phyloP scores from a whole-genome alignment of 1,284 basidiomycete species.

The Moesziomyces aphidis region DNA sequence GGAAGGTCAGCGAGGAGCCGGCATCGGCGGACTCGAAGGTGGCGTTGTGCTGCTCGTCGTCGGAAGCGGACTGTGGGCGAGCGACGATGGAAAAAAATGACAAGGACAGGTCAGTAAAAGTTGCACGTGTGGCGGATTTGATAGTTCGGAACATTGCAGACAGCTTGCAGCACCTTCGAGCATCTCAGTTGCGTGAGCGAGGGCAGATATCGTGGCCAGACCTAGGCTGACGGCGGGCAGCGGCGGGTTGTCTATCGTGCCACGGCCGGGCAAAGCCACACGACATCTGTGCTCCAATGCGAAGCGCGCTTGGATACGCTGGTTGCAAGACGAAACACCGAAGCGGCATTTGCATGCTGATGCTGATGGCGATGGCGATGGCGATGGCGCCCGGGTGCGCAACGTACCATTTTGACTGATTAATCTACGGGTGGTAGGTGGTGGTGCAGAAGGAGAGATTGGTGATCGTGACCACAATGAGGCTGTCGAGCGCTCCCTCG shows the following conservation, averaged over 20 bases:
- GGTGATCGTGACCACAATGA: slow-evolving; percentile 13
- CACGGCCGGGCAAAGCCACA: no score
- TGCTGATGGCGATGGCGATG: background rate
- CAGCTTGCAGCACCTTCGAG: no score
- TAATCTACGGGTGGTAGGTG: slow-evolving; percentile 46
- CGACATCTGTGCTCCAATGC: background rate
- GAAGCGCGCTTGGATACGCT: background rate
- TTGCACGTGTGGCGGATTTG: background rate
- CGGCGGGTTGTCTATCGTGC: background rate
- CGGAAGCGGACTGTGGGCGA: slow-evolving; percentile 66
- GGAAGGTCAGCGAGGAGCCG: slow-evolving; percentile 66
- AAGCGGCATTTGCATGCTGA: background rate
- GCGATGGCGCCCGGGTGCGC: background rate
- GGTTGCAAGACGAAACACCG: background rate
- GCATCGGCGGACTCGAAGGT: slow-evolving; percentile 79
- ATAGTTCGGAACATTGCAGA: background rate
- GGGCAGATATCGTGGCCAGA: background rate
- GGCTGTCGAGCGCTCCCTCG: slow-evolving; percentile 6
- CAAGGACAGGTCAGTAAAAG: background rate
- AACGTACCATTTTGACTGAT: slow-evolving; percentile 47
- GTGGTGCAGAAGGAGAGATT: slow-evolving; percentile 10
- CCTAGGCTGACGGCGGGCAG: background rate
- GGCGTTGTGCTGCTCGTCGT: slow-evolving; percentile 90
- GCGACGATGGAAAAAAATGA: background rate
- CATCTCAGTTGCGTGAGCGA: no score